Percentiles rank a stretch among this genome's conserved stretches.
These are phyloP conservation scores for Tetrahymena elliotti DNA, from an alignment of 73 alveolate species.

Conservation along the genomic window DNA sequence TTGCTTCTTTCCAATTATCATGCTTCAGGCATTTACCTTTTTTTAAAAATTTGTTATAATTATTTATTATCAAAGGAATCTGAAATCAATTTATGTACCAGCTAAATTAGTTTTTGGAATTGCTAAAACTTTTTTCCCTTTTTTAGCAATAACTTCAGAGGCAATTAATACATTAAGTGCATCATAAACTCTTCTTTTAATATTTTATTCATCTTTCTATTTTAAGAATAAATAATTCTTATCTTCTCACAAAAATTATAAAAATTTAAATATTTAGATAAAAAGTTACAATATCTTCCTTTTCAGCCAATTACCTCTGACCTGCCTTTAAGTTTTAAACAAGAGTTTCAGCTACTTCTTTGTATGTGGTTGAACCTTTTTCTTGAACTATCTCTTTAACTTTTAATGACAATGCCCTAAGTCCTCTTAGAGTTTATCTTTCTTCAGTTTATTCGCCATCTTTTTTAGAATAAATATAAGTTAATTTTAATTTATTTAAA, in stretches of 20 bases:
- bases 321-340: background rate
- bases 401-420: background rate
- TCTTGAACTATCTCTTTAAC: background rate
- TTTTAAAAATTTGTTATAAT: background rate
- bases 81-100: background rate
- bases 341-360: background rate
- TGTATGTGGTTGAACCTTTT: background rate
- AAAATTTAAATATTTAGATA: background rate
- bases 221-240: background rate
- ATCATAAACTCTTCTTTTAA: slow-evolving; percentile 83
- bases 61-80: background rate
- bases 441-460: background rate
- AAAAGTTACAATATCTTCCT: background rate
- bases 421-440: background rate
- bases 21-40: background rate
- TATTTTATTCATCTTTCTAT: slow-evolving; percentile 62
- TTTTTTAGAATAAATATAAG: background rate
- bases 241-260: no score
- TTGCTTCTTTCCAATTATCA: background rate
- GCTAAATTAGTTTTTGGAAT: background rate
- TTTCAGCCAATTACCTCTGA: background rate
- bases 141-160: slow-evolving; percentile 59
- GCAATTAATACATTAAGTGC: slow-evolving; percentile 82
- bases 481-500: background rate
- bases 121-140: slow-evolving; percentile 26